Conservation (phyloP, 1,284 basidiomycete species). For the Acaromyces ingoldii region DNA sequence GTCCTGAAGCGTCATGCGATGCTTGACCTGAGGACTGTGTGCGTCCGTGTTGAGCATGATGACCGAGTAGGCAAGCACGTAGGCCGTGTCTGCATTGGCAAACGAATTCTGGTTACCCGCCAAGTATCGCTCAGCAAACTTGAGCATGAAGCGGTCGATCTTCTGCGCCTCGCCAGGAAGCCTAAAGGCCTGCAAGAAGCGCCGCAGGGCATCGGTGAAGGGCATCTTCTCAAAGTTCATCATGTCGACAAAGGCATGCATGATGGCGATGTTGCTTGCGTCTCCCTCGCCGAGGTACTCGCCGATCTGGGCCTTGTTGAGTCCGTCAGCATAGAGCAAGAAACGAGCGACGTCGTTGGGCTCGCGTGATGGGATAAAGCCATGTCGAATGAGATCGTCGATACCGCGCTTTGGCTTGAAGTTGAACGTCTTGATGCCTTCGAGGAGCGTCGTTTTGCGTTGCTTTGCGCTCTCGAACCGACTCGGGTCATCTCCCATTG, state of each 20-base stretch:
- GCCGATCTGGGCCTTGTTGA: conserved; percentile 93
- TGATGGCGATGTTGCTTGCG: conserved; percentile 48
- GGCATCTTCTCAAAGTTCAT: conserved; percentile 47
- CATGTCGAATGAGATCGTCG: conserved; percentile 78
- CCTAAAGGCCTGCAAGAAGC: conserved; percentile 49
- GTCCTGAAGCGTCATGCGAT: conserved; percentile 48
- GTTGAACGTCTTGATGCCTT: conserved; percentile 97
- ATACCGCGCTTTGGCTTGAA: conserved; percentile 88
- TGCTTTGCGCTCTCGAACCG: conserved; percentile 94
- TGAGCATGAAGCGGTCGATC: conserved; percentile 52
- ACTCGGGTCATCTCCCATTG: conserved; percentile 70
- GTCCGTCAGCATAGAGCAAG: conserved; percentile 80
- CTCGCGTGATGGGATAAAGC: conserved; percentile 72
- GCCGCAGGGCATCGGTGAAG: conserved; percentile 45
- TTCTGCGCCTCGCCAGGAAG: conserved; percentile 51
- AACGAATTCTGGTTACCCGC: conserved; percentile 46
- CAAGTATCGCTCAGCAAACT: conserved; percentile 50
- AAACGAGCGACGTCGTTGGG: conserved; percentile 82
- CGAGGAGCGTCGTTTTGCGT: conserved; percentile 88
- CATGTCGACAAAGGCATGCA: conserved; percentile 52
- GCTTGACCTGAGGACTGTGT: conserved; percentile 50
- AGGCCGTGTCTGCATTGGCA: conserved; percentile 51
- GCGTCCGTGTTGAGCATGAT: conserved; percentile 52
- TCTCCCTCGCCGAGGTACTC: conserved; percentile 76
- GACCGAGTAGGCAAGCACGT: conserved; percentile 51